Conservation (phyloP, 495 filamentous ascomycete species). For the Rostrohypoxylon terebratum region DNA sequence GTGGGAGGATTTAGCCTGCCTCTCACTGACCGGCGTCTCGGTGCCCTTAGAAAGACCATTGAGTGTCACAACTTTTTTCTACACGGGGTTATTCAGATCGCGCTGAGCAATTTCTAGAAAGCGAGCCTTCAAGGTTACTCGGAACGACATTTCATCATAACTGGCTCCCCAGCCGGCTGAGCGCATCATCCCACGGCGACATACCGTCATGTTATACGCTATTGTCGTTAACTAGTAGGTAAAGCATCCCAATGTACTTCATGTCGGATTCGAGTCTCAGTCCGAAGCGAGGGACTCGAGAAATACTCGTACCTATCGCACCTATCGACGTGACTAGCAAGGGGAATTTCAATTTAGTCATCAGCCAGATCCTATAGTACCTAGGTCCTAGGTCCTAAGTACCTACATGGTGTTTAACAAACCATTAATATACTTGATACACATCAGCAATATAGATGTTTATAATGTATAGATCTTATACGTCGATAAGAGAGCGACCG, state of each 20-base stretch:
- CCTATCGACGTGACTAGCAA: neutral
- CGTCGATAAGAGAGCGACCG: neutral
- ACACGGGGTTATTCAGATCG: constrained; percentile 23
- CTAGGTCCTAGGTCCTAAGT: too few relatives aligned
- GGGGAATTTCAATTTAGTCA: neutral
- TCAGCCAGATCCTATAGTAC: neutral
- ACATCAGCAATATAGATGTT: neutral
- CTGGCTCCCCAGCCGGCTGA: constrained; percentile 30
- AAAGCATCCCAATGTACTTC: constrained; percentile 14
- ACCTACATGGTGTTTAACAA: neutral
- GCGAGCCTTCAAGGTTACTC: constrained; percentile 18
- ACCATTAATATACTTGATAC: neutral
- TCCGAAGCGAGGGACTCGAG: constrained; percentile 1
- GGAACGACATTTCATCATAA: constrained; percentile 29
- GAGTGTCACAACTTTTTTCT: constrained; percentile 14
- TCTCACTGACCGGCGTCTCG: constrained; percentile 23
- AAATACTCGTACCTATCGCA: too few relatives aligned
- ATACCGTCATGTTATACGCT: constrained; percentile 26
- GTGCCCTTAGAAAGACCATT: constrained; percentile 13
- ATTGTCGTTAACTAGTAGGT: neutral
- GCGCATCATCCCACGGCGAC: constrained; percentile 40
- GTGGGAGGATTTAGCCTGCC: constrained; percentile 13
- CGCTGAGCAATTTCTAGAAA: constrained; percentile 14
- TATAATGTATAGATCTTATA: neutral
- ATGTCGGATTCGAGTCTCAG: constrained; percentile 8